Percentiles rank a stretch among this genome's conserved stretches.
Evolutionary conservation across 495 filamentous ascomycete genomes (phyloP).

Genomic region (Sporormia fimetaria): DNA sequence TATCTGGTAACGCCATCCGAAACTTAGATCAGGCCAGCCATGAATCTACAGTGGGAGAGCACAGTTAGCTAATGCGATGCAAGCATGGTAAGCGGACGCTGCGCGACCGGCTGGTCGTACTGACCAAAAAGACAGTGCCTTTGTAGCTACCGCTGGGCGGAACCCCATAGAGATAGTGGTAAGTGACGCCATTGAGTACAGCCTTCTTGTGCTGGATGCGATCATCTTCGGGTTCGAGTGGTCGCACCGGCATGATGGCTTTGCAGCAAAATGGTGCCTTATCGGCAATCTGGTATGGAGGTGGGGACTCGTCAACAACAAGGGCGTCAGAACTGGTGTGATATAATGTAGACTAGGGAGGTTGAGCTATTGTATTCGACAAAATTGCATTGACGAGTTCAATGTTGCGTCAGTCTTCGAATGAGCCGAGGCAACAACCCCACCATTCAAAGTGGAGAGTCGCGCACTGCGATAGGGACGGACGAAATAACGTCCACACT

Average conservation of each 20-base stretch:
- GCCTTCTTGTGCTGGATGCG: slow-evolving; percentile 51
- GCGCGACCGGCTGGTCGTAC: slow-evolving; percentile 20
- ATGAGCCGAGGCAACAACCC: too few relatives aligned
- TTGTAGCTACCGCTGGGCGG: slow-evolving; percentile 41
- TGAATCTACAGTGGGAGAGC: slow-evolving; percentile 38
- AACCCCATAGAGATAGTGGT: slow-evolving; percentile 57
- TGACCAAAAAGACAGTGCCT: slow-evolving; percentile 57
- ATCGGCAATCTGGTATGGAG: slow-evolving; percentile 16
- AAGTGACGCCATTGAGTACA: slow-evolving; percentile 51
- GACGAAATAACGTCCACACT: too few relatives aligned
- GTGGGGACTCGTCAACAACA: too few relatives aligned
- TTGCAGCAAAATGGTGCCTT: slow-evolving; percentile 7
- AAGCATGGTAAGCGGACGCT: slow-evolving; percentile 3
- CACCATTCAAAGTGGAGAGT: too few relatives aligned
- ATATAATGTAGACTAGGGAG: too few relatives aligned
- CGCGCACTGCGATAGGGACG: too few relatives aligned
- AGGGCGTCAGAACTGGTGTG: too few relatives aligned
- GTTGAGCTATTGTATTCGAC: too few relatives aligned
- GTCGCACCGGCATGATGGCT: slow-evolving; percentile 43
- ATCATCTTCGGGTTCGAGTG: slow-evolving; percentile 51
- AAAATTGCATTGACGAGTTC: too few relatives aligned
- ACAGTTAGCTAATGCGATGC: slow-evolving; percentile 2
- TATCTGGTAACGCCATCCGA: slow-evolving; percentile 76
- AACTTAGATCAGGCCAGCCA: slow-evolving; percentile 56
- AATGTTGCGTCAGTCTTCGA: too few relatives aligned